Evolutionary conservation across 2,329 filamentous ascomycete species (phyloP), one percentile per base, ranked within the genome.

Genomic region (Trichothecium sympodiale): DNA sequence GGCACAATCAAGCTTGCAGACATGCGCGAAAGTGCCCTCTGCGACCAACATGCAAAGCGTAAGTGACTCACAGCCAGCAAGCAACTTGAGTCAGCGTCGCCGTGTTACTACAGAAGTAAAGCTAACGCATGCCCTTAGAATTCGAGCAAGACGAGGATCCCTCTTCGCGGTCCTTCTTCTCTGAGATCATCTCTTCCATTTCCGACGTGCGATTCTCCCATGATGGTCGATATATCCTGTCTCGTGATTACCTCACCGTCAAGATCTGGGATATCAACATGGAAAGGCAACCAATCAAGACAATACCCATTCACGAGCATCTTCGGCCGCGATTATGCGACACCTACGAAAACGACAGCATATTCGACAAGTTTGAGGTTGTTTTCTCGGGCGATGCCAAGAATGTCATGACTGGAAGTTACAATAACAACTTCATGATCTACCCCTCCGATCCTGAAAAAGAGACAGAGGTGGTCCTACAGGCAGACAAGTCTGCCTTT

Each of bases 361-460:
- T 98, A 54, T 98, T 98, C 55, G 91, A 98, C 74, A 98, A 98
- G 61, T 98, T 98, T 47, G 91, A 98, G 62, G 91, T 98, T 29
- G 89, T 96, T 35, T 98, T 98, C 65, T 96, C 89, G 2, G 91
- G 91, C 17, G 89, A 96, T 59, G 86, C 87, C 28, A 93, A 94
- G 71, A 96, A 98, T 50, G 91, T 96, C 46, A 98, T 98, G 91
- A 98, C 91, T 5, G 91, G 91, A 49, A 95, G 87, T 56, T 98
- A 98, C 70, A 98, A 98, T 73, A 98, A 98, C 68, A 98, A 98
- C 67, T 96, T 98, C 70, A 98, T 98, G 91, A 98, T 98, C 54
- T 98, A 96, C 59, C 91, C 91, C 4, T 91, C 88, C 17, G 89
- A 96, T 52, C 84, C 88, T 6, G 85, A 89, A 46, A 93, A 93